A percentile compares a stretch with the other conserved stretches of the same genome.
These are phyloP conservation scores for Teratosphaeria destructans DNA, from an alignment of 2,329 filamentous ascomycete species.

Conservation along the genomic window DNA sequence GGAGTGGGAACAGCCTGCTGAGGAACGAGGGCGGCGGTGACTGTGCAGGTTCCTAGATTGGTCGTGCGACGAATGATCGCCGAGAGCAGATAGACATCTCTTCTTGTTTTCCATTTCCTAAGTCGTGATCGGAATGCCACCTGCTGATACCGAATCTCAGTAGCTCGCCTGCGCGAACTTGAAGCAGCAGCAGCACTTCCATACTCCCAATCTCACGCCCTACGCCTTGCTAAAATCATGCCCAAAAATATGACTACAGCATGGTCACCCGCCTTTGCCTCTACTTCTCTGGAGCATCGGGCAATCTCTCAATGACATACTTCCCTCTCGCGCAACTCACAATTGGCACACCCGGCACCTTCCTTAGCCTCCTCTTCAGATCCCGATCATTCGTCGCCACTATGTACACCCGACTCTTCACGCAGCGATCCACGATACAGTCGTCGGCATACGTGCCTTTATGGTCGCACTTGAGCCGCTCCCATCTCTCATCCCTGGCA, in stretches of 20 bases:
- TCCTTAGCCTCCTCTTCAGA: constrained; percentile 71
- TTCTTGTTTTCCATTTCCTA: too few relatives aligned
- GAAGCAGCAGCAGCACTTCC: too few relatives aligned
- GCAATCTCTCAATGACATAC: constrained; percentile 74
- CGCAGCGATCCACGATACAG: constrained; percentile 46
- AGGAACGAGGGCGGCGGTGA: too few relatives aligned
- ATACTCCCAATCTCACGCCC: background rate
- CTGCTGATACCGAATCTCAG: too few relatives aligned
- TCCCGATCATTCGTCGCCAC: constrained; percentile 58
- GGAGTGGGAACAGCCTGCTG: too few relatives aligned
- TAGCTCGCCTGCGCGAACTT: too few relatives aligned
- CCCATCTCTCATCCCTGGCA: constrained; percentile 81
- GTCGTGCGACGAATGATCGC: too few relatives aligned
- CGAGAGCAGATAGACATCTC: too few relatives aligned
- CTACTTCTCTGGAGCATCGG: constrained; percentile 5
- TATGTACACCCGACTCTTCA: constrained; percentile 38
- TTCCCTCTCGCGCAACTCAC: constrained; percentile 80
- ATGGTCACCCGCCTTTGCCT: background rate
- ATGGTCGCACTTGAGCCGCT: constrained; percentile 78
- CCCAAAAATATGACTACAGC: background rate
- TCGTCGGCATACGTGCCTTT: constrained; percentile 83
- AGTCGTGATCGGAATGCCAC: too few relatives aligned
- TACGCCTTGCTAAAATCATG: background rate
- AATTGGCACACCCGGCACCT: constrained; percentile 66
- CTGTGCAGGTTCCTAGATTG: too few relatives aligned